Base-by-base conservation (phyloP, 352 stramenopile species). In the Peronosclerospora sorghi region DNA sequence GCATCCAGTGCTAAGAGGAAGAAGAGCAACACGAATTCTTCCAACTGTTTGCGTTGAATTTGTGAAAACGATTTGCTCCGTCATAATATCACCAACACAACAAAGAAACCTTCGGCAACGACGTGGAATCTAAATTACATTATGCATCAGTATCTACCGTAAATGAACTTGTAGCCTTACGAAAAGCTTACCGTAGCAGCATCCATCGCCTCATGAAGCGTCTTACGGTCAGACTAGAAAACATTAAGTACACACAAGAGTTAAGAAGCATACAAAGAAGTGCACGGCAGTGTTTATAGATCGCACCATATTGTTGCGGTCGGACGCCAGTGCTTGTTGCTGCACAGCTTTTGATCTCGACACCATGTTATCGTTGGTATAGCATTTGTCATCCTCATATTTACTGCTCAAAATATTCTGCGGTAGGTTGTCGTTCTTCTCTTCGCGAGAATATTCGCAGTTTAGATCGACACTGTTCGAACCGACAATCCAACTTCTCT, bases 1-100 rank as follows among this genome's bases (percentile, higher is more conserved):
- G 24, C 80, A 93, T 1, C 80, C 80, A 15, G 64, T 77, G 43
- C 77, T 93, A 3, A 93, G 59, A n/a, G 80, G 80, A 20, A 93
- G 48, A 1, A 90, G 57, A 0, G 77, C 86, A 1, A 84, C 72
- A 41, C 75, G 89, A 28, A 93, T 82, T 38, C 77, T 59, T 1
- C 63, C 74, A 24, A 83, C 48, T 5, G 48, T 59, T 27, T 71
- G 59, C 13, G 59, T 75, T 32, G 66, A 67, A 45, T 90, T 90
- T 8, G 73, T 81, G 26, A 90, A 86, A 20, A 86, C 55, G 19
- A 90, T 76, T 36, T 79, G 54, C 48, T 90, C 73, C 7, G 56
- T 80, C 68, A 87, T 84, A 0, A 63, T 54, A 19, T 90, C 74
- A 1, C 77, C 77, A 26, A 84, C 59, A 7, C 68, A 65, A 45